Evolutionary conservation across 129 eudicot genomes (phyloP).

Genomic region (Helianthus tuberosus): DNA sequence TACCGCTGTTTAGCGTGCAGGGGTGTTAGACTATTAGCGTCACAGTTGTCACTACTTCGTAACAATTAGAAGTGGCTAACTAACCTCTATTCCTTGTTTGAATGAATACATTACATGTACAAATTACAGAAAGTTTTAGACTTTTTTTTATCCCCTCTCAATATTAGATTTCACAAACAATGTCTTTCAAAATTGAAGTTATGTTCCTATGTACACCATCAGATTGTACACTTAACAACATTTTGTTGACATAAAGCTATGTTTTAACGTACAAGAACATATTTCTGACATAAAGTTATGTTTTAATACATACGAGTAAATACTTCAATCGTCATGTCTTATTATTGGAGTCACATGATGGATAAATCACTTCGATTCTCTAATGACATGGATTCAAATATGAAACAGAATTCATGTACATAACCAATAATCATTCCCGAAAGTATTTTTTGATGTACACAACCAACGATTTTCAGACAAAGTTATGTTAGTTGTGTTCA

Average conservation of each 20-base stretch:
- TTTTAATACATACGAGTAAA: not conserved
- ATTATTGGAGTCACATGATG: not conserved
- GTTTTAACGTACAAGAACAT: not conserved
- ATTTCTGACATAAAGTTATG: slow-evolving; percentile 9
- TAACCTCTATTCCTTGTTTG: too few species aligned
- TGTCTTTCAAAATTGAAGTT: too few species aligned
- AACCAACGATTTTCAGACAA: not conserved
- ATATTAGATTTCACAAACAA: too few species aligned
- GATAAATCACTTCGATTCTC: not conserved
- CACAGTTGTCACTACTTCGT: too few species aligned
- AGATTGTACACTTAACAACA: not conserved
- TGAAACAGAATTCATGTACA: not conserved
- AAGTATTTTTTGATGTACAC: not conserved
- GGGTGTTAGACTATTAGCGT: too few species aligned
- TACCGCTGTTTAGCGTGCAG: too few species aligned
- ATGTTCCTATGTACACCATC: too few species aligned
- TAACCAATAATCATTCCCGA: not conserved
- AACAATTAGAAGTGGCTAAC: too few species aligned
- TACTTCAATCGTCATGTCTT: not conserved
- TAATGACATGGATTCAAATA: not conserved
- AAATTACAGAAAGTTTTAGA: too few species aligned
- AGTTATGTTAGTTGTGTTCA: too few species aligned
- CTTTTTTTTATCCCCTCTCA: too few species aligned
- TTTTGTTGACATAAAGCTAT: not conserved
- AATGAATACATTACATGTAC: too few species aligned